Base-by-base conservation (phyloP, 1,284 basidiomycete genomes). In the Macrocystidia cucumis region DNA sequence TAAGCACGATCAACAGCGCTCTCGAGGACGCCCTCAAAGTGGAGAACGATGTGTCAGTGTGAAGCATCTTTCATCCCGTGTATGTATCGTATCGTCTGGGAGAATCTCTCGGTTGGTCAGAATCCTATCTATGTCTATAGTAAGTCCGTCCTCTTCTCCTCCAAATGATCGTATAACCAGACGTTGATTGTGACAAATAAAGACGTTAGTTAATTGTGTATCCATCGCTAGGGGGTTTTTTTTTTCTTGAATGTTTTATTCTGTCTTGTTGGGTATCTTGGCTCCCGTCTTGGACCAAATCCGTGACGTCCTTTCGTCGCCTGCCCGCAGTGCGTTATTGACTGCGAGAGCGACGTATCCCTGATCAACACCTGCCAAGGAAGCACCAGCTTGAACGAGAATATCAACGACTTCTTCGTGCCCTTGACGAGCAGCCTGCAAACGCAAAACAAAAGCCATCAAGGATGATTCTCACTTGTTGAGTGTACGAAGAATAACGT, bases 311-410 rank as follows among this genome's bases (percentile, higher is more conserved):
- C 46, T 47, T 39, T 63, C 54, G 49, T 84, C 70, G 7, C 63
- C 60, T 8, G 56, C 48, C 7, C 55, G 54, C 25, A 55, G 29
- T 0, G 76, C 77, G 36, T 67, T 69, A 35, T 63, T 59, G 16
- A 71, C 51, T 8, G 72, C 69, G 8, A 77, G 54, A 9, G 56
- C 51, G 1, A 65, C 76, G 48, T 75, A 85, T 3, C 72, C 68
- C 19, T 70, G 65, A 45, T 86, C 80, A 17, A 74, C 63, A 2
- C 84, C 79, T 18, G 81, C 74, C 12, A 91, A 65, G 38, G 73
- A 79, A 16, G 82, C 86, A 1, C 88, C 88, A 5, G 82, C 78
- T 47, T 69, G 72, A n/a, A 82, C 62, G n/a, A 91, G 66, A 20
- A 72, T 46, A 16, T 78, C 69, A 1, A 89, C 86, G 3, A 78